A percentile compares a stretch with the other conserved stretches of the same genome.
Evolutionary conservation across 345 rosid genomes (phyloP).

Genomic region (Capsella bursapastoris): DNA sequence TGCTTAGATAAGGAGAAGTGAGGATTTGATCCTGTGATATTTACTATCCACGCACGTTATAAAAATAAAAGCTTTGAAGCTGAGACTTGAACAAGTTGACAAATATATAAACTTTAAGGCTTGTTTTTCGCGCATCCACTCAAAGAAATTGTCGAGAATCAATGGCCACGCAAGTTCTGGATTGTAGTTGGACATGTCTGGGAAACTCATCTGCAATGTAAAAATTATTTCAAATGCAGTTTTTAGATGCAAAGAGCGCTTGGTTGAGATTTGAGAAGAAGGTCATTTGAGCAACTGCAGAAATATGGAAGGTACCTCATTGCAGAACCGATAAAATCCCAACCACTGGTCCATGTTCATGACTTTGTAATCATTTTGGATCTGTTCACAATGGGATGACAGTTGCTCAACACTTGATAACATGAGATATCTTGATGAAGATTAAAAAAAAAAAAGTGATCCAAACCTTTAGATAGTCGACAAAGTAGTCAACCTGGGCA

Average conservation of each 20-base stretch:
- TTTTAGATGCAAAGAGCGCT: not conserved
- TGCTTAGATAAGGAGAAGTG: not conserved
- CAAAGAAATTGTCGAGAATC: slow-evolving; percentile 94
- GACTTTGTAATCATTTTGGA: slow-evolving; percentile 88
- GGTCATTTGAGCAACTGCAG: not conserved
- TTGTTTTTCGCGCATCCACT: slow-evolving; percentile 83
- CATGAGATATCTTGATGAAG: not conserved
- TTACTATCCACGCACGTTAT: not conserved
- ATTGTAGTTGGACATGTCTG: slow-evolving; percentile 71
- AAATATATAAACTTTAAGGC: slow-evolving; percentile 41
- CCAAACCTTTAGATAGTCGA: slow-evolving; percentile 71
- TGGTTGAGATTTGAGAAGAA: not conserved
- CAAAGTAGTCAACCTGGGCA: slow-evolving; percentile 66
- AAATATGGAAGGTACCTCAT: slow-evolving; percentile 58
- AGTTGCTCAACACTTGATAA: not conserved
- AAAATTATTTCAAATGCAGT: slow-evolving; percentile 10
- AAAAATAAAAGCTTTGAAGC: slow-evolving; percentile 19
- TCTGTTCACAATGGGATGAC: slow-evolving; percentile 46
- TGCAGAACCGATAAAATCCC: slow-evolving; percentile 83
- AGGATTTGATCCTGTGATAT: not conserved
- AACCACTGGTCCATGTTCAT: slow-evolving; percentile 93
- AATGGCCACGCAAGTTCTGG: slow-evolving; percentile 97
- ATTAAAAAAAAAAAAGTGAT: not conserved
- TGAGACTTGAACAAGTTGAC: not conserved
- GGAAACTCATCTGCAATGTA: slow-evolving; percentile 79